Base-by-base conservation (phyloP, 2,329 filamentous ascomycete genomes). In the Mycosphaerella arachidis region DNA sequence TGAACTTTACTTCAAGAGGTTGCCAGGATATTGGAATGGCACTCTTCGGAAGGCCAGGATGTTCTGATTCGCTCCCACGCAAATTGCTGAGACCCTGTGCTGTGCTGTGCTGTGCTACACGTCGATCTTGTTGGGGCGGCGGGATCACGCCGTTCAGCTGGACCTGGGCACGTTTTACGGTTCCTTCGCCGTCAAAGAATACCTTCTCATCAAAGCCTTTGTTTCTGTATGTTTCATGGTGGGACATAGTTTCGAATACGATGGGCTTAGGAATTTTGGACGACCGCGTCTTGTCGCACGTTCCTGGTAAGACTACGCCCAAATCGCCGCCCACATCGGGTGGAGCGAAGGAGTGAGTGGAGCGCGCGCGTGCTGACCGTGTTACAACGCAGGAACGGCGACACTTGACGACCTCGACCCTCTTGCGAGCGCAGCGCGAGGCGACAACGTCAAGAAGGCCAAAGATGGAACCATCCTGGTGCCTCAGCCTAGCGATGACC, bases 401-500 rank as follows among this genome's bases (percentile, higher is more conserved):
- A 74, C 74, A 10, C 76, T 79, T 43, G 68, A 76, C 40, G 76
- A 75, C 59, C 66, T 73, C 58, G 57, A 69, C 29, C 63, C 63
- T 1, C 52, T 67, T n/a, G 57, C 66, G 9, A 65, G 64, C n/a
- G 61, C 58, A 33, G 59, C 56, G 12, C 53, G 59, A 29, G 62
- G 63, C 31, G 52, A 66, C 40, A 62, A 60, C 56, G 43, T 60
- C 70, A 53, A 72, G 72, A 65, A 67, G 59, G 59, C 69, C 59
- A 63, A 67, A 63, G 63, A 67, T 30, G 70, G 66, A 31, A 65
- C 63, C 16, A 89, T 97, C 67, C 84, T 97, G 33, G 88, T 95
- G 5, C 93, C 93, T 5, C 93, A 97, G 71, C 93, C 93, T 2
- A 92, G 88, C 63, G 89, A 96, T 74, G 91, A 96, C 73, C 91